Base-by-base conservation (phyloP, 2,329 filamentous ascomycete genomes). In the Diaporthe citri region DNA sequence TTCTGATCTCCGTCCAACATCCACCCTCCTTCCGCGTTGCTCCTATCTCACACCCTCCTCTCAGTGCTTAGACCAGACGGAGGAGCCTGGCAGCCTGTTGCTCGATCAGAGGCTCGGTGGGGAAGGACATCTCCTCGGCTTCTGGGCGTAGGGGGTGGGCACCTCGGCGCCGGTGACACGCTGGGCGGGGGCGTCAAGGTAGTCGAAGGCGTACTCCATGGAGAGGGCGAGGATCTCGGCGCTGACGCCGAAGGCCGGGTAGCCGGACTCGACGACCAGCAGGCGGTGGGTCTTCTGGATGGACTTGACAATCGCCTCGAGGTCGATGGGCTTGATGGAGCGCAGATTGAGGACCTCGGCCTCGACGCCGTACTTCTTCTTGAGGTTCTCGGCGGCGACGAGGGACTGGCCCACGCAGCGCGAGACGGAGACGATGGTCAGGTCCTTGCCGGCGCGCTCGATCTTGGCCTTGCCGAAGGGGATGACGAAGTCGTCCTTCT, bases 391-490 rank as follows among this genome's bases (percentile, higher is more conserved):
- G 79, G 97, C 97, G 74, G 96, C 97, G 69, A 92, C 88, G 75
- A 99, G 90, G 78, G 94, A 94, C 87, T 97, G 96, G 78, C 97
- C 97, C 78, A 99, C 97, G 84, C 95, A 98, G 84, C 97, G 95
- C 79, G 97, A 98, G 76, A 98, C 90, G 69, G 96, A 93, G 78
- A 99, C 96, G 77, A 99, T 95, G 82, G 97, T 99, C 79, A 99
- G 88, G 84, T 99, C 97, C 88, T 96, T 98, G 86, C 97, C 97
- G 77, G 92, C 89, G 82, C 97, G 96, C 90, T 99, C 97, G 83
- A 99, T 94, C 92, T 99, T 99, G 86, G 97, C 97, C 90, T 99
- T 99, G 85, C 97, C 97, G 84, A 99, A 95, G 79, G 97, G 97
- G 80, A 99, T 87, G 80, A 99, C 96, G 81, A 98, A 99, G 87